Evolutionary conservation across 2,329 filamentous ascomycete genomes (phyloP).

Genomic region (Aspergillus bombycis): DNA sequence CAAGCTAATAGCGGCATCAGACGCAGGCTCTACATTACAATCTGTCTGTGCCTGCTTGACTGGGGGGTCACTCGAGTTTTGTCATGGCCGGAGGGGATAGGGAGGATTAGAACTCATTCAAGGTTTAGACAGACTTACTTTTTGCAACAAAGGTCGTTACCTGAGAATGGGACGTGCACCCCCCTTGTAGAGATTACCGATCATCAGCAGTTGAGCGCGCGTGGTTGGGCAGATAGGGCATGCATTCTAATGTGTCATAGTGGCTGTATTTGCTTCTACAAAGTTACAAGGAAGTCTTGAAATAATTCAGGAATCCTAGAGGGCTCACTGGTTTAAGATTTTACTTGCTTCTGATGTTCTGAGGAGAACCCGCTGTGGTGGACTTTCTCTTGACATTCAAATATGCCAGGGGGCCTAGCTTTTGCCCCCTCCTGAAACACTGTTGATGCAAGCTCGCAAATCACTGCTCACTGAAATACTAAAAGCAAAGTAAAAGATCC

Average conservation of each 20-base stretch:
- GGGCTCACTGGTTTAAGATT: neutral
- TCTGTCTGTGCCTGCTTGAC: neutral
- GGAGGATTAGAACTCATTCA: neutral
- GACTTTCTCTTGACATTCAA: neutral
- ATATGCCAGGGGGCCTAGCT: neutral
- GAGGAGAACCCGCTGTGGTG: neutral
- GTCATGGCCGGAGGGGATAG: neutral
- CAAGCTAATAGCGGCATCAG: neutral
- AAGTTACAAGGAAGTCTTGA: no score
- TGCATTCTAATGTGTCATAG: neutral
- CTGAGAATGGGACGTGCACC: neutral
- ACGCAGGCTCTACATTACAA: neutral
- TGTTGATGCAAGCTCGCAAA: neutral
- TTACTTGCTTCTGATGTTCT: neutral
- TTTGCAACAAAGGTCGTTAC: neutral
- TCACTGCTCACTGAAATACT: neutral
- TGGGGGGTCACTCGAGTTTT: neutral
- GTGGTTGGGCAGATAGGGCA: constrained; percentile 1
- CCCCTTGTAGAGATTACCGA: neutral
- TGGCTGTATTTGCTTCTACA: no score
- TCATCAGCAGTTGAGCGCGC: neutral
- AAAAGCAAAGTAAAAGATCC: neutral
- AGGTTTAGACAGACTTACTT: no score
- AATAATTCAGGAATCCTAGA: neutral
- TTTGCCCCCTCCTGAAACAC: constrained; percentile 1